Evolutionary conservation across 2,329 filamentous ascomycete genomes (phyloP).

Genomic region (Arthrinium phaeospermum): DNA sequence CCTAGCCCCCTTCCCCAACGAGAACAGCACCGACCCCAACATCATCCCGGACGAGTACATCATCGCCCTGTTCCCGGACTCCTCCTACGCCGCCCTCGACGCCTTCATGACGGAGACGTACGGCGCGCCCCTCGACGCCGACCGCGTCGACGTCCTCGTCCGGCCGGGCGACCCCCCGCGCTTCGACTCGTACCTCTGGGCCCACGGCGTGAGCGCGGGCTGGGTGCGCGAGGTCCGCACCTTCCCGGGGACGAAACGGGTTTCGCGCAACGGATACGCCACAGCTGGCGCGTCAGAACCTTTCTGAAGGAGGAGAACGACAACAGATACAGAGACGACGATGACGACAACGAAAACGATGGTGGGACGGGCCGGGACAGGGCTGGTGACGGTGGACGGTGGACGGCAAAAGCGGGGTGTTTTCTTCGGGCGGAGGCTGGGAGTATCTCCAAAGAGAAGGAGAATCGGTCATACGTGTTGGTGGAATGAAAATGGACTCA

Average conservation of each 20-base stretch:
- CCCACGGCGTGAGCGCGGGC: neutral
- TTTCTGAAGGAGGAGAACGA: neutral
- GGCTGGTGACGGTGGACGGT: neutral
- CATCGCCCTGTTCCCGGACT: neutral
- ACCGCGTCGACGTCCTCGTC: neutral
- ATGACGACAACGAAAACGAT: too few relatives aligned
- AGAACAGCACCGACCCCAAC: constrained; percentile 2
- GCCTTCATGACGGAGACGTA: constrained; percentile 5
- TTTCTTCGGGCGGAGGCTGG: too few relatives aligned
- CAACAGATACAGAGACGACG: too few relatives aligned
- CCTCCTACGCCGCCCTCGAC: neutral
- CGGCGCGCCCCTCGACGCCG: neutral
- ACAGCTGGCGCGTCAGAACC: neutral
- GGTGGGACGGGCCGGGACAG: too few relatives aligned
- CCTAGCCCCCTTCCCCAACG: neutral
- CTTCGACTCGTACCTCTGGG: constrained; percentile 2
- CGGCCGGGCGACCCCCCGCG: neutral
- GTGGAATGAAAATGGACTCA: neutral
- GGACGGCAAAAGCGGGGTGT: neutral
- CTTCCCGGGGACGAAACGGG: neutral
- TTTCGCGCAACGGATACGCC: neutral
- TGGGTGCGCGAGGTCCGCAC: neutral
- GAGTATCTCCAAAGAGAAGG: too few relatives aligned
- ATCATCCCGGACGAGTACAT: constrained; percentile 10
- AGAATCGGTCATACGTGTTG: too few relatives aligned